Conservation (phyloP, 805 yeast genomes). For the Nakazawaea siamensis region DNA sequence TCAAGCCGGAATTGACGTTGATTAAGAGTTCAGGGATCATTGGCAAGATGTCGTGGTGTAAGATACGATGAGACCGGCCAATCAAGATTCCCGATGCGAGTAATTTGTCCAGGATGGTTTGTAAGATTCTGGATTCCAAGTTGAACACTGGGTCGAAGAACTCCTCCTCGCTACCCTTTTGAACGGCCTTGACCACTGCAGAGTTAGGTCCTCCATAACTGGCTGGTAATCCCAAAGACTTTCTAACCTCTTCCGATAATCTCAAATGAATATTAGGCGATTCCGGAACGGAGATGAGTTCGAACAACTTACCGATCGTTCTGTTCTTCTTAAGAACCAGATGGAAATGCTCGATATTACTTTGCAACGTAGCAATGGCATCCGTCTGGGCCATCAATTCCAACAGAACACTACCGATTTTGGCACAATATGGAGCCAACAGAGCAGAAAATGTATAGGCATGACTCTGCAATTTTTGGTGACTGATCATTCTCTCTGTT, state of each 20-base stretch:
- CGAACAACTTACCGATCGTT: conserved; percentile 29
- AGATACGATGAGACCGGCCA: conserved; percentile 45
- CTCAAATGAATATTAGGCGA: conserved; percentile 70
- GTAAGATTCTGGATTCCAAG: conserved; percentile 54
- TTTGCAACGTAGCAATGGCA: conserved; percentile 26
- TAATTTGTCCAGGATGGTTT: conserved; percentile 52
- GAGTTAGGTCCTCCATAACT: conserved; percentile 40
- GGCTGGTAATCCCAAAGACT: conserved; percentile 35
- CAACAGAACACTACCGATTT: conserved; percentile 48
- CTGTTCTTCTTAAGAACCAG: conserved; percentile 30
- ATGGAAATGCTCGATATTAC: conserved; percentile 31
- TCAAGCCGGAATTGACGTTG: conserved; percentile 37
- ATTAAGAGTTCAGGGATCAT: conserved; percentile 53
- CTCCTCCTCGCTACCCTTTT: conserved; percentile 31
- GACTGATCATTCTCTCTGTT: conserved; percentile 70
- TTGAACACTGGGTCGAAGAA: conserved; percentile 35
- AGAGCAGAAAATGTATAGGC: conserved; percentile 95
- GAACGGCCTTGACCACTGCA: conserved; percentile 32
- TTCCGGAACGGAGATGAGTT: conserved; percentile 44
- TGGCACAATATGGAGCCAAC: conserved; percentile 85
- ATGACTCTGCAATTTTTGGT: conserved; percentile 82
- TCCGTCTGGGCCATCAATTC: conserved; percentile 34
- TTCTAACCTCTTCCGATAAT: conserved; percentile 39
- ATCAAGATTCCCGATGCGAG: conserved; percentile 50
- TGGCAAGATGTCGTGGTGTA: conserved; percentile 70